Evolutionary conservation across 805 yeast species (phyloP).

Genomic region (Saccharomyces jurei): DNA sequence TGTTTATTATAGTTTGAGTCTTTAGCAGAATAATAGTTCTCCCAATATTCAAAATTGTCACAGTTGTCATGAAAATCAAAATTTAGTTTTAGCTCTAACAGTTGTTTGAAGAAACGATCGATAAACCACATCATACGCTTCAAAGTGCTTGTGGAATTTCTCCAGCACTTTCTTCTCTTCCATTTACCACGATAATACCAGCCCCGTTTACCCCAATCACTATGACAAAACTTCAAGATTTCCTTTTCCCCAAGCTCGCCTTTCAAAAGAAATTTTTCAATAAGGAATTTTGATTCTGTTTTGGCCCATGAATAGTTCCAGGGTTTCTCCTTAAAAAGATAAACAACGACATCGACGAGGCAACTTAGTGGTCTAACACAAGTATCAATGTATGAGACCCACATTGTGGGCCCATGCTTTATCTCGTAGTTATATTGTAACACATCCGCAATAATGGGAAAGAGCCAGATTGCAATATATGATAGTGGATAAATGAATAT

Average conservation of each 20-base stretch:
- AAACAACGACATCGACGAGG: slow-evolving; percentile 66
- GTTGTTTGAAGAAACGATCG: slow-evolving; percentile 14
- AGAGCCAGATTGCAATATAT: slow-evolving; percentile 71
- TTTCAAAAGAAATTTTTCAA: slow-evolving; percentile 16
- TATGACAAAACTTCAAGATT: slow-evolving; percentile 17
- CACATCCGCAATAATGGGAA: slow-evolving; percentile 64
- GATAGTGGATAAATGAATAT: slow-evolving; percentile 81
- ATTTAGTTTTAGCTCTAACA: slow-evolving; percentile 5
- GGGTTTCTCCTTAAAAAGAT: slow-evolving; percentile 69
- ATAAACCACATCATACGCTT: slow-evolving; percentile 23
- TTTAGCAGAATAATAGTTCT: slow-evolving; percentile 9
- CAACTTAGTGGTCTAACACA: slow-evolving; percentile 78
- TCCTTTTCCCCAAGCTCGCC: slow-evolving; percentile 23
- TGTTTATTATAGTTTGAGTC: neutral
- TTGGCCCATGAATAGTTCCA: slow-evolving; percentile 46
- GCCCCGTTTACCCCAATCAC: slow-evolving; percentile 23
- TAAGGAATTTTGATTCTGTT: slow-evolving; percentile 17
- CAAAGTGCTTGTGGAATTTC: slow-evolving; percentile 17
- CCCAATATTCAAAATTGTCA: slow-evolving; percentile 20
- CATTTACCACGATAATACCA: slow-evolving; percentile 29
- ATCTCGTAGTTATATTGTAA: slow-evolving; percentile 45
- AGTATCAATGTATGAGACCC: slow-evolving; percentile 63
- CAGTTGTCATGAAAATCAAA: slow-evolving; percentile 21
- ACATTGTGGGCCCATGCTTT: slow-evolving; percentile 43
- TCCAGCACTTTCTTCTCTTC: slow-evolving; percentile 22